Base-by-base conservation (phyloP, 2,329 filamentous ascomycete species). In the Chaetomium sp. region DNA sequence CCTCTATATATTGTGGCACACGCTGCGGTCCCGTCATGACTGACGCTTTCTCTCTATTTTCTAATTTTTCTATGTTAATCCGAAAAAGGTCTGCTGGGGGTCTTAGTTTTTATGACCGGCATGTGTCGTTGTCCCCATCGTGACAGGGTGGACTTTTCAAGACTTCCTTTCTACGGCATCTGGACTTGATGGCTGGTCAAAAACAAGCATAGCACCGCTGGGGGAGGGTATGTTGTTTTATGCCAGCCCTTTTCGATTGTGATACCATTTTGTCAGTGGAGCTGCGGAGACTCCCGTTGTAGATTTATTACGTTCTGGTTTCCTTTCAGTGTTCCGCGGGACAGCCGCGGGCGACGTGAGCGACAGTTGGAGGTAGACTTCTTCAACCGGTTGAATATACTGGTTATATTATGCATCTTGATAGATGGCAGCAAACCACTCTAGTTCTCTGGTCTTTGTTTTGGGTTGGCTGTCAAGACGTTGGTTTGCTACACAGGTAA, bases 1-100 rank as follows among this genome's bases (percentile, higher is more conserved):
- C 23, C 45, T 57, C 21, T 49, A 47, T 35, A 55, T 56, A n/a
- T 62, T 42, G 53, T 42, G 54, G 61, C 58, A n/a, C 25, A 47
- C 23, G 61, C 49, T 33, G 29, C 57, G 25, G 33, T 49, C 31
- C 49, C 54, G 67, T 67, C 67, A 68, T 60, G 67, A 67, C 65
- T 68, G 67, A 68, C 67, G 67, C 58, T 59, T 65, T 54, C 35
- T 23, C 19, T 29, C 29, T 35, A 49, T n/a, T 61, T 27, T 54
- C 42, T 49, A 29, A 10, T 55, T 65, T 27, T 51, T 57, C 31
- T 29, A 29, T 33, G 3, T 62, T 23, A 25, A 59, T 23, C n/a
- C n/a, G 35, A 64, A 57, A 56, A 49, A 33, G n/a, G 29, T 49
- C 45, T 35, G 19, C 33, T 42, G 45, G n/a, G 27, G 50, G 58